Base-by-base conservation (phyloP, 768 basidiomycete species). In the Termitomyces sp. region DNA sequence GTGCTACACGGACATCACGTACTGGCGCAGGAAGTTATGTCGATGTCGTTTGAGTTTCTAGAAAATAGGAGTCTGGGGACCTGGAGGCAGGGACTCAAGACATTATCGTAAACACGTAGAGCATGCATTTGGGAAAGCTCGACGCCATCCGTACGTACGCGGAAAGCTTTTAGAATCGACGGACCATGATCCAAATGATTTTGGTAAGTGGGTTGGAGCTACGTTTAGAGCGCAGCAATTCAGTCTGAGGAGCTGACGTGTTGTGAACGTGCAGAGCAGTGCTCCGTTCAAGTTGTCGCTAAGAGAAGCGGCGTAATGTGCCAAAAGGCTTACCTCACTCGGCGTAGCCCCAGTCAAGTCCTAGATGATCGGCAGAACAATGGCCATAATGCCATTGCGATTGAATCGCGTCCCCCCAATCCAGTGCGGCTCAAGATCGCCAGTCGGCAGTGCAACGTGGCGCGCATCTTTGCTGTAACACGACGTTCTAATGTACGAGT, bases 121-220 rank as follows among this genome's bases (percentile, higher is more conserved):
- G 24, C 16, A 57, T n/a, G 34, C 33, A 18, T 39, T 39, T 12
- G 18, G 37, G 52, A 30, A 33, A 53, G 37, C 18, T 24, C 37
- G 18, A 41, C 27, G 27, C 39, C 53, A 42, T 54, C 39, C 37
- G 27, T 54, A 42, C 39, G 53, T 54, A 54, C 39, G 27, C 39
- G 53, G 53, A 54, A 30, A 54, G 53, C 53, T 41, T 54, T 42
- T 31, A 18, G 39, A n/a, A 42, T 42, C 39, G 39, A 27, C 41
- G 13, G 27, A n/a, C 13, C n/a, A 54, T 7, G 53, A 41, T 42
- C 36, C 53, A 54, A 27, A 18, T 39, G 7, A 27, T 41, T 20
- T 54, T 54, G 53, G 53, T 41, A 53, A 53, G 37, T 53, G 52
- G 37, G 24, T 53, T 53, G 37, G 41, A 53, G 52, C 52, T 42